Percentiles rank a stretch among this genome's conserved stretches.
Conservation (phyloP, 164 flowering plant genomes). For the Stephania japonica region DNA sequence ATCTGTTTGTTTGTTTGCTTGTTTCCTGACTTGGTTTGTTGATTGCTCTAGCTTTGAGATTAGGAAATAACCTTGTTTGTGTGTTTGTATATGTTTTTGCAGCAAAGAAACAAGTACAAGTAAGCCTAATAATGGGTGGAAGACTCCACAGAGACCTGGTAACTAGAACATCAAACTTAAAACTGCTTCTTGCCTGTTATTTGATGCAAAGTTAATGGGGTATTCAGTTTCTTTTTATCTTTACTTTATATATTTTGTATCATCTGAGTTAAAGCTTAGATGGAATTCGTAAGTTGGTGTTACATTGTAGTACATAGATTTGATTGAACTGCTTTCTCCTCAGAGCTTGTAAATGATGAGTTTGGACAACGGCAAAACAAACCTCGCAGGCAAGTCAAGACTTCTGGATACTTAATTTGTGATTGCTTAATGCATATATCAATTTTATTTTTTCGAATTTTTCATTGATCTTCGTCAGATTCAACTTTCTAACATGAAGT, state of each 20-base stretch:
- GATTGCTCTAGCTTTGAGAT: not conserved
- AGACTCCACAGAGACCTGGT: conserved; percentile 70
- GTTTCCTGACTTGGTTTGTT: not conserved
- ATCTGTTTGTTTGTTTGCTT: conserved; percentile 3
- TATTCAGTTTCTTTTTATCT: not conserved
- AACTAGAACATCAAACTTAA: conserved; percentile 11
- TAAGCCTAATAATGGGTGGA: conserved; percentile 45
- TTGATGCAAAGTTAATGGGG: not conserved
- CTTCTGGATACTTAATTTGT: not conserved
- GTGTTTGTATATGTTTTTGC: conserved; percentile 22
- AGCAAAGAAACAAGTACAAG: conserved; percentile 50
- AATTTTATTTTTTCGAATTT: not conserved
- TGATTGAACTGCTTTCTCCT: not conserved
- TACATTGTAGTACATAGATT: not conserved
- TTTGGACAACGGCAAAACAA: conserved; percentile 82
- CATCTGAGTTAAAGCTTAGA: not conserved
- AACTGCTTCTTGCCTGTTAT: not conserved
- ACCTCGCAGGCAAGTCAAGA: conserved; percentile 72
- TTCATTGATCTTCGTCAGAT: not conserved
- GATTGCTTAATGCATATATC: not conserved
- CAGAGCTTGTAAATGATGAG: conserved; percentile 69
- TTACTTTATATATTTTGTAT: not conserved
- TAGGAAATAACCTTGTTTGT: conserved; percentile 5
- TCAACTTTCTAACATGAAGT: not conserved
- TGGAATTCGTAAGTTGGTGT: not conserved